phyloP scores from a whole-genome alignment of 2,329 filamentous ascomycete species.

The Sarocladiaceae sp. region DNA sequence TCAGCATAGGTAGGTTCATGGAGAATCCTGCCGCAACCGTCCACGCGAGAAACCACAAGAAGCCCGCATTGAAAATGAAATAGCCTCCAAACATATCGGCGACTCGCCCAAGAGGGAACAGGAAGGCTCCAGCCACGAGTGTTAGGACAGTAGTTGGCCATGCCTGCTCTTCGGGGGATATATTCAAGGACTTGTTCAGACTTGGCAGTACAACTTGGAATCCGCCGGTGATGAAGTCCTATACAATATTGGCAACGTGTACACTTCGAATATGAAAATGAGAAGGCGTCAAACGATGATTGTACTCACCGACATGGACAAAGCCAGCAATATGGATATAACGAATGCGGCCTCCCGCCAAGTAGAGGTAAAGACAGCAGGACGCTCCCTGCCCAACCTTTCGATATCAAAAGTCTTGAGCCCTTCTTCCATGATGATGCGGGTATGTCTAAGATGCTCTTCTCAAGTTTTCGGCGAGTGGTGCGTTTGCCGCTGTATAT shows the following conservation, averaged over 20 bases:
- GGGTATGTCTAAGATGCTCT: too few species aligned
- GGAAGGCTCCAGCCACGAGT: conserved; percentile 43
- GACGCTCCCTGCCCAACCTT: conserved; percentile 1
- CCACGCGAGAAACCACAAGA: conserved; percentile 58
- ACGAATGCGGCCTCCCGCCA: conserved; percentile 6
- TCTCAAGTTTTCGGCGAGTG: too few species aligned
- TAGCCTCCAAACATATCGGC: conserved; percentile 55
- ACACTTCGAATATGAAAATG: too few species aligned
- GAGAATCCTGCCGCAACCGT: conserved; percentile 61
- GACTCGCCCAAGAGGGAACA: conserved; percentile 55
- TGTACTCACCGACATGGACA: conserved; percentile 4
- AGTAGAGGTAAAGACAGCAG: neutral
- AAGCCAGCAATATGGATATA: neutral
- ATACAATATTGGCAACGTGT: conserved; percentile 4
- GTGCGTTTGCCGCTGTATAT: too few species aligned
- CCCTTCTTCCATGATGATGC: conserved; percentile 1
- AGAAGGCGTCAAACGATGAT: neutral
- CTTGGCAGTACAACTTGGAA: conserved; percentile 66
- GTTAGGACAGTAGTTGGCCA: conserved; percentile 60
- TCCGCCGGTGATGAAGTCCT: conserved; percentile 69
- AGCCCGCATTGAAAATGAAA: conserved; percentile 47
- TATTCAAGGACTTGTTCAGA: conserved; percentile 53
- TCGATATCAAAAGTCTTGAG: neutral
- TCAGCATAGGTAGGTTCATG: conserved; percentile 56
- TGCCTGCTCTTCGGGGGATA: conserved; percentile 52